These are phyloP conservation scores for Acidiella bohemica DNA, from an alignment of 495 filamentous ascomycete genomes.

Conservation along the genomic window DNA sequence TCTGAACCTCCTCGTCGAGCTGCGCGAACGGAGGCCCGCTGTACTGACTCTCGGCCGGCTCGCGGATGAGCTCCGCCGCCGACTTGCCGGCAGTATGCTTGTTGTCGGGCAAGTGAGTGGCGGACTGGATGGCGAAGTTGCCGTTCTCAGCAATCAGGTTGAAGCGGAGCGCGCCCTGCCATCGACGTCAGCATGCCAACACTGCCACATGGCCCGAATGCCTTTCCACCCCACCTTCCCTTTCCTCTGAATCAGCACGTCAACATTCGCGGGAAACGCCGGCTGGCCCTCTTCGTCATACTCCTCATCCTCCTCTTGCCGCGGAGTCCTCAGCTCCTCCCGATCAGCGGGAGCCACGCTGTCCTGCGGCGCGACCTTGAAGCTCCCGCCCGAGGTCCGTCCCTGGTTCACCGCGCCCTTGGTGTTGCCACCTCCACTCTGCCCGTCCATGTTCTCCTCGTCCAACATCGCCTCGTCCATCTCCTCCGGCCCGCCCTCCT, in stretches of 20 bases:
- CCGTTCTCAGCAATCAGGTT: constrained; percentile 82
- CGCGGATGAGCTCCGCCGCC: constrained; percentile 37
- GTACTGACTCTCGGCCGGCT: constrained; percentile 40
- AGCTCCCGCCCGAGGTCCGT: constrained; percentile 33
- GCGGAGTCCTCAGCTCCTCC: constrained; percentile 35
- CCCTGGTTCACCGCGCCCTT: constrained; percentile 43
- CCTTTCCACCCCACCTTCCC: constrained; percentile 32
- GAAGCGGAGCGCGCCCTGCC: constrained; percentile 61
- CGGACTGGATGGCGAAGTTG: constrained; percentile 75
- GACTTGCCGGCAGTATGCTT: constrained; percentile 53
- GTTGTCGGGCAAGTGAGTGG: constrained; percentile 69
- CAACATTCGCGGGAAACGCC: constrained; percentile 71
- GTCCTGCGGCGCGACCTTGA: constrained; percentile 46
- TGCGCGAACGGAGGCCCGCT: constrained; percentile 85
- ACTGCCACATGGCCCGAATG: too few relatives aligned
- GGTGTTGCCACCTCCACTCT: constrained; percentile 39
- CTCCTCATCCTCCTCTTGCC: constrained; percentile 10
- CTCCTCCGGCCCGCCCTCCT: constrained; percentile 38
- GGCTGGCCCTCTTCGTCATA: constrained; percentile 7
- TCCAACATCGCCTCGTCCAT: constrained; percentile 32
- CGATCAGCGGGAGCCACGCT: constrained; percentile 44
- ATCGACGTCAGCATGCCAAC: neutral
- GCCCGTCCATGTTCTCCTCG: constrained; percentile 22
- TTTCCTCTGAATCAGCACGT: constrained; percentile 75
- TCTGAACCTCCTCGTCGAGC: constrained; percentile 90